phyloP scores from a whole-genome alignment of 441 rosid genomes.

The Biscutella auriculata region DNA sequence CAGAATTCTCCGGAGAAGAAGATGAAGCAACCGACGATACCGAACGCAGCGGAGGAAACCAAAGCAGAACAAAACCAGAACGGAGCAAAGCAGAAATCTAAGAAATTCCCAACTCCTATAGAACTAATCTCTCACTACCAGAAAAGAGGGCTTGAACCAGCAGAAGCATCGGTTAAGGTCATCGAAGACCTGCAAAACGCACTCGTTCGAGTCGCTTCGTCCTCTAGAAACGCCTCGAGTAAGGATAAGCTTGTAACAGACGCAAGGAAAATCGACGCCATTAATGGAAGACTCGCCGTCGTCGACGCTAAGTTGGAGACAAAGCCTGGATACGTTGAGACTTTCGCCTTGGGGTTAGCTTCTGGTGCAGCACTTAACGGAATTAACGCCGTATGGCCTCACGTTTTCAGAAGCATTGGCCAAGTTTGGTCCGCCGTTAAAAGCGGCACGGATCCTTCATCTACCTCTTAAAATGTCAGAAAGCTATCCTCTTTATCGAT shows the following conservation, averaged over 20 bases:
- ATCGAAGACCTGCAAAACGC: slow-evolving; percentile 81
- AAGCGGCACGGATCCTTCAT: slow-evolving; percentile 36
- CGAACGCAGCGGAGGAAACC: slow-evolving; percentile 23
- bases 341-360: slow-evolving; percentile 56
- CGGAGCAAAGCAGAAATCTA: slow-evolving; percentile 21
- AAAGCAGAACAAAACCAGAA: slow-evolving; percentile 16
- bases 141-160: slow-evolving; percentile 53
- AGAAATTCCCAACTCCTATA: slow-evolving; percentile 47
- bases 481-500: background rate
- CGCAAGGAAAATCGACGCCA: slow-evolving; percentile 49
- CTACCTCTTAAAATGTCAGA: slow-evolving; percentile 16
- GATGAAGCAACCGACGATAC: slow-evolving; percentile 37
- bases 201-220: slow-evolving; percentile 41
- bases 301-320: slow-evolving; percentile 74
- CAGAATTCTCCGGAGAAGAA: background rate
- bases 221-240: slow-evolving; percentile 31
- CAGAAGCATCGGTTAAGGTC: slow-evolving; percentile 69
- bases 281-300: slow-evolving; percentile 44
- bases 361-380: slow-evolving; percentile 65
- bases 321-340: slow-evolving; percentile 61
- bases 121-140: slow-evolving; percentile 78
- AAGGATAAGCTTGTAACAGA: slow-evolving; percentile 40
- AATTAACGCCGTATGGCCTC: slow-evolving; percentile 40
- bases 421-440: slow-evolving; percentile 67
- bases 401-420: slow-evolving; percentile 36